Base-by-base conservation (phyloP, 768 basidiomycete genomes). In the Serendipita sp. region DNA sequence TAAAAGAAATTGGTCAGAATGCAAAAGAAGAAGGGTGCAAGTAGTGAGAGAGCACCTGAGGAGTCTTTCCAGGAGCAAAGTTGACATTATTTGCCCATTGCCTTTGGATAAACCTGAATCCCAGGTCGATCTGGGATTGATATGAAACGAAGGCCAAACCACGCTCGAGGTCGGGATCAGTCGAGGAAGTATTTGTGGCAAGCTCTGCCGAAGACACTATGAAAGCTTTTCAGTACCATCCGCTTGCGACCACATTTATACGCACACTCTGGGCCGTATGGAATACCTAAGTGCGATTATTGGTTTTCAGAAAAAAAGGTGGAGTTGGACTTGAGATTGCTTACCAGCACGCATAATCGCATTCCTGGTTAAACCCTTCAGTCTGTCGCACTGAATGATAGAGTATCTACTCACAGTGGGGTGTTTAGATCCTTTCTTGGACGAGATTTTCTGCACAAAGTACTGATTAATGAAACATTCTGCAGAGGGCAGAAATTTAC, bases 101-200 rank as follows among this genome's bases (percentile, higher is more conserved):
- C 10, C 7, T 10, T 35, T 60, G 56, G 60, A 74, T 73, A 45
- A 71, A 73, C 30, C 69, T 46, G 69, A 77, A 78, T 16, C 77
- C 77, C 0, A 76, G 77, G 37, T 73, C 70, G 48, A 77, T 67
- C 16, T 66, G 64, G 7, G 75, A 73, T 28, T 76, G 76, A 68
- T 78, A 78, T 53, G 71, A 73, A 24, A 71, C 74, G 70, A 81
- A 81, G 35, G 80, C 72, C 11, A 82, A 70, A 18, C 81, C 79
- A 45, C 82, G 79, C n/a, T 73, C 77, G 15, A 76, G 3, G 11
- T 60, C 28, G 34, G 28, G 11, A 30, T 60, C 56, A 10, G 18
- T 48, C 0, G 28, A 11, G 13, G 64, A 66, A 3, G 38, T 45
- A 47, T 63, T 66, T 5, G 13, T 30, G 1, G 18, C 38, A 16